Conservation (phyloP, 1,139 yeast genomes). For the Magnusiomyces starmeri region DNA sequence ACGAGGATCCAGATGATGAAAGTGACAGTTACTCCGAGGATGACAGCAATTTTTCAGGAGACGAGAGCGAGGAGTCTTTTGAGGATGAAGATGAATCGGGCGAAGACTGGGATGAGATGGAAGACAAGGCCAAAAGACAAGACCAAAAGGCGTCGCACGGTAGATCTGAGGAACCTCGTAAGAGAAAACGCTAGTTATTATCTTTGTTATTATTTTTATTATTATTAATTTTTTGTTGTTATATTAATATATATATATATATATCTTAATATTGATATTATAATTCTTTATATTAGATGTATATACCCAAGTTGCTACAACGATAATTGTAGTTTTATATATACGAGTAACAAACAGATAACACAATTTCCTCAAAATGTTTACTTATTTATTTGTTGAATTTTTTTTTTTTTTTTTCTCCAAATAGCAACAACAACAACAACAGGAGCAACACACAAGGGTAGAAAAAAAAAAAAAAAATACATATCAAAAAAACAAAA, state of each 20-base stretch:
- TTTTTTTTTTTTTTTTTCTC: not conserved
- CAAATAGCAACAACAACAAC: not conserved
- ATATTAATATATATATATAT: not conserved
- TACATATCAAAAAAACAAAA: too few species aligned
- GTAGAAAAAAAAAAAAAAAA: too few species aligned
- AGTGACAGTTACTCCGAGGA: slow-evolving; percentile 23
- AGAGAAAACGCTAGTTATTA: slow-evolving; percentile 15
- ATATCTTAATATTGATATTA: not conserved
- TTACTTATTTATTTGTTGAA: not conserved
- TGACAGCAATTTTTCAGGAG: slow-evolving; percentile 19
- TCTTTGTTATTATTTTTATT: not conserved
- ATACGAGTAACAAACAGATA: not conserved
- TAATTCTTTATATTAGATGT: too few species aligned
- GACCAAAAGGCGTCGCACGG: slow-evolving; percentile 23
- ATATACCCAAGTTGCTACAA: too few species aligned
- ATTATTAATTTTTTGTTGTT: not conserved
- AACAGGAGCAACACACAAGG: not conserved
- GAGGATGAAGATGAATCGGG: slow-evolving; percentile 31
- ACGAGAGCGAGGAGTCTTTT: slow-evolving; percentile 16
- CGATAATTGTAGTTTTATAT: too few species aligned
- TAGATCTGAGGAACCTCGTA: slow-evolving; percentile 13
- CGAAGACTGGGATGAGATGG: slow-evolving; percentile 37
- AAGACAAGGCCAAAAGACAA: slow-evolving; percentile 32
- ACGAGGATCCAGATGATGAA: slow-evolving; percentile 28
- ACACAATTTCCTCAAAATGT: not conserved